Conservation (phyloP, 352 stramenopile genomes). For the Aphanomyces astaci region DNA sequence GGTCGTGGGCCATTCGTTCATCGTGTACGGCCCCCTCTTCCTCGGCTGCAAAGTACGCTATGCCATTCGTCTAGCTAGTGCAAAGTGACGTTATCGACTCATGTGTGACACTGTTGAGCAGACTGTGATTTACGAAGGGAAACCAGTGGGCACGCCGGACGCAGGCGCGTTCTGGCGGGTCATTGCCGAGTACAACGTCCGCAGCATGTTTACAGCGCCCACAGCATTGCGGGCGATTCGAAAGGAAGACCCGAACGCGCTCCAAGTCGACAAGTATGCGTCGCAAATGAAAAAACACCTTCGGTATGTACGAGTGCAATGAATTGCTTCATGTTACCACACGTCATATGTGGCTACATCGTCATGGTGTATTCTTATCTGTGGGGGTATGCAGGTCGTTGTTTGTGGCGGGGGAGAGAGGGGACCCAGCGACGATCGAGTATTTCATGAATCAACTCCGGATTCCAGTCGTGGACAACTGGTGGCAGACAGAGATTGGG, state of each 20-base stretch:
- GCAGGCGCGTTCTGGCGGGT: constrained; percentile 82
- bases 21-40: constrained; percentile 83
- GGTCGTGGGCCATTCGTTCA: constrained; percentile 84
- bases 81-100: too few species aligned
- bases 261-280: constrained; percentile 29
- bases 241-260: constrained; percentile 67
- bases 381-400: constrained; percentile 55
- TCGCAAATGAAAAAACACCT: constrained; percentile 33
- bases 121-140: constrained; percentile 87
- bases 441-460: constrained; percentile 59
- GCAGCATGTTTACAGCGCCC: constrained; percentile 86
- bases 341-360: too few species aligned
- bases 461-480: constrained; percentile 78
- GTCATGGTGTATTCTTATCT: too few species aligned
- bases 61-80: not conserved
- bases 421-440: constrained; percentile 80
- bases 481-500: constrained; percentile 88
- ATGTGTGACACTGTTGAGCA: not conserved
- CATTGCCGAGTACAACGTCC: constrained; percentile 77
- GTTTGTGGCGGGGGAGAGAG: constrained; percentile 83
- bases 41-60: constrained; percentile 52
- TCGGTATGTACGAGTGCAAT: too few species aligned
- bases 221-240: constrained; percentile 85
- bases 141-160: constrained; percentile 81
- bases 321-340: too few species aligned